Conservation (phyloP, 805 yeast species). For the Candida pseudofarinosa region DNA sequence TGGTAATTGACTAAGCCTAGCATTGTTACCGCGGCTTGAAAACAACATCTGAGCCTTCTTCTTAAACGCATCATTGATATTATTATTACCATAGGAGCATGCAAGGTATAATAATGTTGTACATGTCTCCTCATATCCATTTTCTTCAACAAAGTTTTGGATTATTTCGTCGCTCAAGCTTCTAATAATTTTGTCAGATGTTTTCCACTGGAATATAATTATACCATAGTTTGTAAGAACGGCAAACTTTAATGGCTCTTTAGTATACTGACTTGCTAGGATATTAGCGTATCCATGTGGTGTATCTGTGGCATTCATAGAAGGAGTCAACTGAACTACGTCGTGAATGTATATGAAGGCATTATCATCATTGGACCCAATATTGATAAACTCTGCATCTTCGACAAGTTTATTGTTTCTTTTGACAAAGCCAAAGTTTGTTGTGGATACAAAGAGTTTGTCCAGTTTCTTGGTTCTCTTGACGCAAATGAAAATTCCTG, state of each 20-base stretch:
- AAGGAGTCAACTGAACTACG: slow-evolving; percentile 64
- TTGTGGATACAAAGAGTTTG: slow-evolving; percentile 67
- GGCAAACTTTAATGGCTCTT: slow-evolving; percentile 67
- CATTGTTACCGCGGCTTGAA: slow-evolving; percentile 51
- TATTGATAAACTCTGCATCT: slow-evolving; percentile 68
- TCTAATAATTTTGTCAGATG: slow-evolving; percentile 76
- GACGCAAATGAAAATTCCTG: slow-evolving; percentile 81
- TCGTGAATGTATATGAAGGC: slow-evolving; percentile 53
- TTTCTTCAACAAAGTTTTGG: slow-evolving; percentile 65
- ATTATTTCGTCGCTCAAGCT: slow-evolving; percentile 63
- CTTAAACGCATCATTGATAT: slow-evolving; percentile 45
- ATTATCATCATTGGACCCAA: slow-evolving; percentile 19
- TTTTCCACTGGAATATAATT: slow-evolving; percentile 69
- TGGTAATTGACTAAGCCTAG: slow-evolving; percentile 30
- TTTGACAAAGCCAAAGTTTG: slow-evolving; percentile 82
- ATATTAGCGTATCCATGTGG: slow-evolving; percentile 84
- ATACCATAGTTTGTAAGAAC: slow-evolving; percentile 78
- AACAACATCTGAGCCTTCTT: slow-evolving; percentile 48
- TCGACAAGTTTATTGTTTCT: slow-evolving; percentile 69
- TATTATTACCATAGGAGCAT: slow-evolving; percentile 56
- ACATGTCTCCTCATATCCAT: slow-evolving; percentile 88
- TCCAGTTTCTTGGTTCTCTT: slow-evolving; percentile 42
- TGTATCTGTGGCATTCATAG: slow-evolving; percentile 65
- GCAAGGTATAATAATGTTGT: slow-evolving; percentile 83
- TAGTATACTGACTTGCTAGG: slow-evolving; percentile 79